Conservation (phyloP, 2,329 filamentous ascomycete genomes). For the Xylaria sp. region DNA sequence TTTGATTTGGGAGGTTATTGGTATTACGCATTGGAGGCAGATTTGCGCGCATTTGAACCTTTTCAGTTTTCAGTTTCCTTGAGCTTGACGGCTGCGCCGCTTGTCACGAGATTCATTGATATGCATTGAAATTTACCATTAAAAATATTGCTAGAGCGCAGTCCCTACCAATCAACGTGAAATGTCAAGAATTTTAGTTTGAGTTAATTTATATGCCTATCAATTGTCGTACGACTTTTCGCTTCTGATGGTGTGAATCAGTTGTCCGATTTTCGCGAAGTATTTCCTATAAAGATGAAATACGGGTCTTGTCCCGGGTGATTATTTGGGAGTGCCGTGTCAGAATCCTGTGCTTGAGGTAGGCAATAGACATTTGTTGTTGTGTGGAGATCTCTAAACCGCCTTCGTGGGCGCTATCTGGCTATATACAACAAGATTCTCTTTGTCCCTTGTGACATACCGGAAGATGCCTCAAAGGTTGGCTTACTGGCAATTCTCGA, state of each 20-base stretch:
- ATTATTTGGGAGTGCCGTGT: too few relatives aligned
- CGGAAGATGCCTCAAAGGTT: too few relatives aligned
- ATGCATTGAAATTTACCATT: neutral
- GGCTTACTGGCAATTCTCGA: too few relatives aligned
- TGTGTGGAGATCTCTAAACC: too few relatives aligned
- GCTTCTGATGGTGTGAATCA: neutral
- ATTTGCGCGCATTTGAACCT: conserved; percentile 4
- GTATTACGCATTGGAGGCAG: conserved; percentile 14
- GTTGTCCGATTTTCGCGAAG: neutral
- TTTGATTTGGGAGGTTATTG: neutral
- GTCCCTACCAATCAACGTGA: neutral
- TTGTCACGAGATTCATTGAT: conserved; percentile 4
- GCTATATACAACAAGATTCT: too few relatives aligned
- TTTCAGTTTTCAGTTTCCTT: neutral
- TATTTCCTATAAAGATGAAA: neutral
- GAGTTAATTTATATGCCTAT: neutral
- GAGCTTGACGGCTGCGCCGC: conserved; percentile 12
- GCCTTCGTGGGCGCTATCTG: too few relatives aligned
- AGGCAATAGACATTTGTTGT: too few relatives aligned
- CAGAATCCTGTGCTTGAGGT: too few relatives aligned
- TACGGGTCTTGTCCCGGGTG: too few relatives aligned
- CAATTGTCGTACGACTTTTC: neutral
- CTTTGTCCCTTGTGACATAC: too few relatives aligned
- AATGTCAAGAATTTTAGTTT: neutral
- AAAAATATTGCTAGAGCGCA: neutral